Evolutionary conservation across 495 filamentous ascomycete species (phyloP).

Genomic region (Neurospora sp.): DNA sequence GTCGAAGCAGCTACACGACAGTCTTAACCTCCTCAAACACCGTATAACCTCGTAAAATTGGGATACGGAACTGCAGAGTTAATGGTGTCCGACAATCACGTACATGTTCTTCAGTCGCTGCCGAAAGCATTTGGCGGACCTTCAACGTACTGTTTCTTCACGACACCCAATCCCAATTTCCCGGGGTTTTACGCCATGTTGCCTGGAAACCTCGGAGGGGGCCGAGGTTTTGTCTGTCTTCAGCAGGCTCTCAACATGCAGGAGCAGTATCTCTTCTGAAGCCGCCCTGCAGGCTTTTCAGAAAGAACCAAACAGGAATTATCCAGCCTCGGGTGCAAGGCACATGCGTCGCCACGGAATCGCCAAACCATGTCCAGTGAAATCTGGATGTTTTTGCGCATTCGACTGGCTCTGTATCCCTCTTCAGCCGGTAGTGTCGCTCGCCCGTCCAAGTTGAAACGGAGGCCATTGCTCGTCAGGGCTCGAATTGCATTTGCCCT

Average conservation of each 20-base stretch:
- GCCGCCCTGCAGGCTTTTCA: neutral
- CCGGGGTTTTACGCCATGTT: neutral
- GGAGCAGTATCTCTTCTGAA: neutral
- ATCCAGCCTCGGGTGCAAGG: neutral
- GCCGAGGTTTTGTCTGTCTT: neutral
- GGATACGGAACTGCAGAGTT: neutral
- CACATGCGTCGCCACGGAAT: neutral
- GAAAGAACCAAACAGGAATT: neutral
- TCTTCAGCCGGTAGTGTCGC: neutral
- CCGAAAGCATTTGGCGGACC: neutral
- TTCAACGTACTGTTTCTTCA: neutral
- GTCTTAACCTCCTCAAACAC: neutral
- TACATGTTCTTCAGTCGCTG: neutral
- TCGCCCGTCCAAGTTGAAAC: neutral
- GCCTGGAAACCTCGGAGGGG: neutral
- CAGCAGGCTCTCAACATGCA: neutral
- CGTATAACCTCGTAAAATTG: neutral
- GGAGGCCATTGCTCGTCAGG: neutral
- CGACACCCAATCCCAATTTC: neutral
- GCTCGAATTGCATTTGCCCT: neutral
- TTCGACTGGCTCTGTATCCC: neutral
- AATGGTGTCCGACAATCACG: neutral
- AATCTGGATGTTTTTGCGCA: neutral
- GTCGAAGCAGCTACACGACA: neutral
- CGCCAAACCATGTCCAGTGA: neutral